Percentiles rank a stretch among this genome's conserved stretches.
These are phyloP conservation scores for Hygrocybe coccinea DNA, from an alignment of 768 basidiomycete genomes.

Conservation along the genomic window DNA sequence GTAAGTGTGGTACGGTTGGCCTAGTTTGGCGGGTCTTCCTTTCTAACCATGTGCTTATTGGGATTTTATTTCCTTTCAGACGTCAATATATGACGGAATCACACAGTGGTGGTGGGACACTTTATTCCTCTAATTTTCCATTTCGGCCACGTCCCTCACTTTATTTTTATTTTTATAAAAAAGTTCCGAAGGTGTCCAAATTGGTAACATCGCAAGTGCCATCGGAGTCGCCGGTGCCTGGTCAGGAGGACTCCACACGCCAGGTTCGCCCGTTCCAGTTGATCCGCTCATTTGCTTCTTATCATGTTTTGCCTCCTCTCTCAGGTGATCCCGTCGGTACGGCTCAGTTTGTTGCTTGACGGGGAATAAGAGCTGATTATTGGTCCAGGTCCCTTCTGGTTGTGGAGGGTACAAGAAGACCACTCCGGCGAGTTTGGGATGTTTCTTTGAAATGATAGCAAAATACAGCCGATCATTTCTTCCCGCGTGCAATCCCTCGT, in stretches of 20 bases:
- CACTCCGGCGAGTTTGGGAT: conserved; percentile 27
- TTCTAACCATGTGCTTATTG: not conserved
- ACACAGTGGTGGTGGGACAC: conserved; percentile 55
- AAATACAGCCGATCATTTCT: not conserved
- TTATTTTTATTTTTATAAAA: conserved; percentile 6
- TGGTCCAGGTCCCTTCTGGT: conserved; percentile 62
- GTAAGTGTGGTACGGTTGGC: conserved; percentile 36
- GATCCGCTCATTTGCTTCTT: not conserved
- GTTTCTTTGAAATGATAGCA: not conserved
- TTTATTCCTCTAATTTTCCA: not conserved
- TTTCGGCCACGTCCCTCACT: not conserved
- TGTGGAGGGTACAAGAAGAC: conserved; percentile 67
- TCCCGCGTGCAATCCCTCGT: too few species aligned
- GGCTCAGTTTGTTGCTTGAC: conserved; percentile 11
- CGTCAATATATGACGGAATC: conserved; percentile 47
- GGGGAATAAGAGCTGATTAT: conserved; percentile 16
- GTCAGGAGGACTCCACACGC: conserved; percentile 58
- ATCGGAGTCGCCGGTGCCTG: conserved; percentile 65
- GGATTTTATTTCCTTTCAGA: conserved; percentile 31
- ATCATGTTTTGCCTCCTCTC: conserved; percentile 1
- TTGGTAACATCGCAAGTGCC: conserved; percentile 62
- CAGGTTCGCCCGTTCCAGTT: conserved; percentile 32
- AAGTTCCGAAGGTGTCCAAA: conserved; percentile 64
- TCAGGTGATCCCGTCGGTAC: conserved; percentile 63
- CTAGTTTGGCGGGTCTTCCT: not conserved